Percentiles rank a stretch among this genome's conserved stretches.
Evolutionary conservation across 2,329 filamentous ascomycete species (phyloP).

Genomic region (Fusarium nematophilum): DNA sequence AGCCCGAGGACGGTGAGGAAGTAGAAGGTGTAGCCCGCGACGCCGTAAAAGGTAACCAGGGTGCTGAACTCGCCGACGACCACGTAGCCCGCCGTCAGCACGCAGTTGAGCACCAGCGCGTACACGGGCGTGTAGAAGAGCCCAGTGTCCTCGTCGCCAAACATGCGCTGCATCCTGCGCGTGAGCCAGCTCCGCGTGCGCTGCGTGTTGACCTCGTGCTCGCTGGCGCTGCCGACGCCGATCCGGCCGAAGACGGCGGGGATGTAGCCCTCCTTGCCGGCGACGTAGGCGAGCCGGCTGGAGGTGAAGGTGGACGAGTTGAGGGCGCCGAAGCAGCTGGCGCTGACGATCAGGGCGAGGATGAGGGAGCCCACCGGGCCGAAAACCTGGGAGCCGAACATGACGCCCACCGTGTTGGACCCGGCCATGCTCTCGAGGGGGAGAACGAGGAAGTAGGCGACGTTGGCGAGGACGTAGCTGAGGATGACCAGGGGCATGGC

Average conservation of each 20-base stretch:
- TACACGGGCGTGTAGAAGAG: conserved; percentile 96
- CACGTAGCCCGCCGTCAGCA: conserved; percentile 81
- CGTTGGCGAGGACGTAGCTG: conserved; percentile 89
- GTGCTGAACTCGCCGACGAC: conserved; percentile 90
- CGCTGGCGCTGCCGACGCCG: conserved; percentile 68
- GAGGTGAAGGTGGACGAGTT: conserved; percentile 96
- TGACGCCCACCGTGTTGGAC: conserved; percentile 94
- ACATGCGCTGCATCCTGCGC: conserved; percentile 68
- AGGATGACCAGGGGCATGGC: conserved; percentile 95
- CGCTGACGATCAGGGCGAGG: conserved; percentile 88
- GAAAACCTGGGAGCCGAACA: conserved; percentile 91
- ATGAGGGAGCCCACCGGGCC: conserved; percentile 84
- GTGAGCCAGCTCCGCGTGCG: conserved; percentile 67
- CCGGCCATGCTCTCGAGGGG: conserved; percentile 83
- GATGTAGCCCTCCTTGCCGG: conserved; percentile 94
- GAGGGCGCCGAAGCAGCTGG: conserved; percentile 92
- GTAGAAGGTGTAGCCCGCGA: conserved; percentile 97
- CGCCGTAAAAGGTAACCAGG: conserved; percentile 95
- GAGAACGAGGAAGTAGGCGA: conserved; percentile 94
- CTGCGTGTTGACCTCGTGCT: conserved; percentile 55
- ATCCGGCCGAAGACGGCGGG: conserved; percentile 85
- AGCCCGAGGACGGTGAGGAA: conserved; percentile 94
- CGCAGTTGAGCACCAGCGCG: conserved; percentile 84
- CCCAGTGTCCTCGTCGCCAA: conserved; percentile 81
- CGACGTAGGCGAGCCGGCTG: conserved; percentile 90